Base-by-base conservation (phyloP, 768 basidiomycete species). In the Lactifluus piperatus region DNA sequence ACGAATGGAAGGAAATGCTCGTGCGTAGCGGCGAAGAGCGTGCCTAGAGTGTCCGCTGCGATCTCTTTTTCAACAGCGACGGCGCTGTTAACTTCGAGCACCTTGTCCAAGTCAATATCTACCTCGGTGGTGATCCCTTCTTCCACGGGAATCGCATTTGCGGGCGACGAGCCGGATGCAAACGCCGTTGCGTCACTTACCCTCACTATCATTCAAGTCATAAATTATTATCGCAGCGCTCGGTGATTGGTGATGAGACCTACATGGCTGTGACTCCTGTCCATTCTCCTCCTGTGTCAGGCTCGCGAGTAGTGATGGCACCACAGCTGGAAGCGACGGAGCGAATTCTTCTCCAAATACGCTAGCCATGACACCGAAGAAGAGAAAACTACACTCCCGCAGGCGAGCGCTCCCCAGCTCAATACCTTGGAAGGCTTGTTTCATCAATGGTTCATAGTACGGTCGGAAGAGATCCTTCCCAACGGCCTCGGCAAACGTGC, bases 51-150 rank as follows among this genome's bases (percentile, higher is more conserved):
- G 70, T 98, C 94, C 26, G 93, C 92, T 22, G 97, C 94, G 60
- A 97, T 97, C 77, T 99, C 97, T 74, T 99, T 99, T 79, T 99
- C 97, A 56, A 98, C 93, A 44, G 94, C 94, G 64, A 98, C 87
- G 22, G 94, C 94, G 66, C 88, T 91, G 76, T 94, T 95, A 62
- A 94, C 91, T 62, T 93, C 90, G 68, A 93, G 81, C 72, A 91
- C 78, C 72, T 92, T 91, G 66, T 91, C 91, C 51, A 91, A 72
- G 66, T 93, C 90, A 46, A 74, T 66, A 53, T 92, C 88, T 59
- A 91, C 90, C 57, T 90, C 86, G 34, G 48, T 5, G 62, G 76
- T 79, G 64, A 68, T 73, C 63, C 81, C 85, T 39, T 83, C 82
- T 56, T 79, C 76, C 45, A 87, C 73, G 41, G 80, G 70, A 66